phyloP scores from a whole-genome alignment of 1,284 basidiomycete species.

The Cutaneotrichosporon mucoides region DNA sequence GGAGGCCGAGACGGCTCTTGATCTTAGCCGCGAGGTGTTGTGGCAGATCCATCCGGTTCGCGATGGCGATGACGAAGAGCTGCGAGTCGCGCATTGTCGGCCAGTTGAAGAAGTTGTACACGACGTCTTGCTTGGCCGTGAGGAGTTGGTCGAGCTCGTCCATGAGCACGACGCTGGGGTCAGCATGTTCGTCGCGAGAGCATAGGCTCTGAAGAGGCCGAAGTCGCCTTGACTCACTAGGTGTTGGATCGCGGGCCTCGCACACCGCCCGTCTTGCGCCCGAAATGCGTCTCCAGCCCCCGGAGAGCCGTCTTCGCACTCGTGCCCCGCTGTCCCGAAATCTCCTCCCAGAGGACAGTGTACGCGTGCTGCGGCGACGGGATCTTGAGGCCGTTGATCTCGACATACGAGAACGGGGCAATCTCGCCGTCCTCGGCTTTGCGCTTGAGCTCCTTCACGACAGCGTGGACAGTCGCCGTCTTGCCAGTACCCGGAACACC shows the following conservation, averaged over 20 bases:
- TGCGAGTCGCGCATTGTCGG: constrained; percentile 81
- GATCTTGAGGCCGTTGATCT: constrained; percentile 94
- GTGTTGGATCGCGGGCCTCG: constrained; percentile 49
- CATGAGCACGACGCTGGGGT: constrained; percentile 83
- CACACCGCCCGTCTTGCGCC: constrained; percentile 32
- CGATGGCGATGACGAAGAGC: constrained; percentile 92
- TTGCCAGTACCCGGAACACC: constrained; percentile 98
- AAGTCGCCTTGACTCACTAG: constrained; percentile 35
- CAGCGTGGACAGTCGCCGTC: constrained; percentile 93
- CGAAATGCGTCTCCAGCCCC: constrained; percentile 48
- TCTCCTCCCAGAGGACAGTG: constrained; percentile 79
- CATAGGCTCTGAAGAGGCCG: background rate
- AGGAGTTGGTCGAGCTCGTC: constrained; percentile 97
- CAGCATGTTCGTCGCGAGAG: background rate
- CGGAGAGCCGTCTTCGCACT: constrained; percentile 47
- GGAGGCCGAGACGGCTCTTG: constrained; percentile 81
- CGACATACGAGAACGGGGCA: constrained; percentile 91
- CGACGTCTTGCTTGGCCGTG: constrained; percentile 92
- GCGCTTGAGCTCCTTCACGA: constrained; percentile 78
- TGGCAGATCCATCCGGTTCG: constrained; percentile 97
- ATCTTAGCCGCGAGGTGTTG: constrained; percentile 92
- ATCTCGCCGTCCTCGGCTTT: constrained; percentile 81
- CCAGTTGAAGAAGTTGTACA: constrained; percentile 99
- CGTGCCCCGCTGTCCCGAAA: constrained; percentile 69
- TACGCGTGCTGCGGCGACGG: constrained; percentile 86